These are phyloP conservation scores for Brasenia schreberi DNA, from an alignment of 164 flowering plant genomes.

Conservation along the genomic window DNA sequence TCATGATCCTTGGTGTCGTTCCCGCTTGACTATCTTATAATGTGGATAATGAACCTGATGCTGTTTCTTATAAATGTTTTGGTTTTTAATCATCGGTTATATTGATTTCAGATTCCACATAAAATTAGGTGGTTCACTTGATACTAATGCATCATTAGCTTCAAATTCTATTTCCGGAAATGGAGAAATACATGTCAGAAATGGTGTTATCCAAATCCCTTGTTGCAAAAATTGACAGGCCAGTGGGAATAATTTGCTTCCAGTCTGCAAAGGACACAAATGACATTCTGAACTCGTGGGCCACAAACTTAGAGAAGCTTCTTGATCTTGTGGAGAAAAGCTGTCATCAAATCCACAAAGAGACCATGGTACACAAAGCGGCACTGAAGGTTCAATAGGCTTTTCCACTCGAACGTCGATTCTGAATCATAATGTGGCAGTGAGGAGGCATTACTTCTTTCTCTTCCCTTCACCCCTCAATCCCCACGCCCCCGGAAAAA, in stretches of 20 bases:
- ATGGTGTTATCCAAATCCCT: conserved; percentile 88
- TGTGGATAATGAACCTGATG: too few relatives aligned
- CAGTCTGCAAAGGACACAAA: conserved; percentile 78
- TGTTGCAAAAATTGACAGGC: conserved; percentile 87
- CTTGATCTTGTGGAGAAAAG: conserved; percentile 97
- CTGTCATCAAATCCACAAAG: conserved; percentile 98
- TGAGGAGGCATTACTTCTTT: not conserved
- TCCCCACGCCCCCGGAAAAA: conserved; percentile 10
- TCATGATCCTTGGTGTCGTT: too few relatives aligned
- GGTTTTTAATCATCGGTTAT: too few relatives aligned
- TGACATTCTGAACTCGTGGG: conserved; percentile 86
- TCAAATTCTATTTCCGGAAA: conserved; percentile 38
- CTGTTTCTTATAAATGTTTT: too few relatives aligned
- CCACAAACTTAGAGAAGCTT: conserved; percentile 81
- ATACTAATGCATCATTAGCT: not conserved
- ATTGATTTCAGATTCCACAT: too few relatives aligned
- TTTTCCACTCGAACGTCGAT: not conserved
- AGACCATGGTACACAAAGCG: conserved; percentile 93
- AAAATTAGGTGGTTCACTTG: not conserved
- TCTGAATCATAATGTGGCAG: not conserved
- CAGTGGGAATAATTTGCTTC: conserved; percentile 64
- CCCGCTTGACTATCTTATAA: too few relatives aligned
- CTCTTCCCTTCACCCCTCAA: not conserved
- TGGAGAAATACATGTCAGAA: conserved; percentile 87
- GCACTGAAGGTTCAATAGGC: conserved; percentile 40